Conservation (phyloP, 768 basidiomycete genomes). For the Tricholoma sp. region DNA sequence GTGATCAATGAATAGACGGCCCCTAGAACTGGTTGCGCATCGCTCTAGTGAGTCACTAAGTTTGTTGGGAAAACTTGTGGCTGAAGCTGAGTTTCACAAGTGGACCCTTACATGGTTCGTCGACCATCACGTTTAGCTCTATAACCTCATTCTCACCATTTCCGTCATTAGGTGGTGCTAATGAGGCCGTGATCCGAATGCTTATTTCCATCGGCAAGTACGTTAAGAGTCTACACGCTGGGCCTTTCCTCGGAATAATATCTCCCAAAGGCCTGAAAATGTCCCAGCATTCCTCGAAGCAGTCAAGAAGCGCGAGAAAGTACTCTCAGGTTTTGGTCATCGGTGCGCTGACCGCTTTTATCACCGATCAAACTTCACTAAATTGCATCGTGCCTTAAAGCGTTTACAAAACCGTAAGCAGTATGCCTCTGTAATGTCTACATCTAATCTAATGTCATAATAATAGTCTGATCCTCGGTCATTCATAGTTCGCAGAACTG, state of each 20-base stretch:
- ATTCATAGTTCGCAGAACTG: slow-evolving; percentile 85
- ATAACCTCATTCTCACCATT: background rate
- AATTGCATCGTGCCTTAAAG: slow-evolving; percentile 21
- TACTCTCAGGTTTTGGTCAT: slow-evolving; percentile 89
- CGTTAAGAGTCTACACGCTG: slow-evolving; percentile 14
- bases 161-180: slow-evolving; percentile 63
- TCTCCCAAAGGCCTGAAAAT: slow-evolving; percentile 58
- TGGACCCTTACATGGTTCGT: slow-evolving; percentile 65
- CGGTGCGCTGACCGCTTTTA: slow-evolving; percentile 36
- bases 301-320: slow-evolving; percentile 85
- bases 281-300: slow-evolving; percentile 82
- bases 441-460: background rate
- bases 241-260: background rate
- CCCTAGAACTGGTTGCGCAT: slow-evolving; percentile 76
- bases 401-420: slow-evolving; percentile 68
- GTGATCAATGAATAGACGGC: background rate
- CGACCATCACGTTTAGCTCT: background rate
- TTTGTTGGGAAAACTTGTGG: background rate
- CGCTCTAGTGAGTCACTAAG: slow-evolving; percentile 62
- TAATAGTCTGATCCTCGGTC: slow-evolving; percentile 85
- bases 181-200: slow-evolving; percentile 95
- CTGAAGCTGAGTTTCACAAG: slow-evolving; percentile 25
- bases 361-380: background rate
- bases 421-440: background rate
- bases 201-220: slow-evolving; percentile 81